Base-by-base conservation (phyloP, 2,329 filamentous ascomycete species). In the Ascochyta pisi region DNA sequence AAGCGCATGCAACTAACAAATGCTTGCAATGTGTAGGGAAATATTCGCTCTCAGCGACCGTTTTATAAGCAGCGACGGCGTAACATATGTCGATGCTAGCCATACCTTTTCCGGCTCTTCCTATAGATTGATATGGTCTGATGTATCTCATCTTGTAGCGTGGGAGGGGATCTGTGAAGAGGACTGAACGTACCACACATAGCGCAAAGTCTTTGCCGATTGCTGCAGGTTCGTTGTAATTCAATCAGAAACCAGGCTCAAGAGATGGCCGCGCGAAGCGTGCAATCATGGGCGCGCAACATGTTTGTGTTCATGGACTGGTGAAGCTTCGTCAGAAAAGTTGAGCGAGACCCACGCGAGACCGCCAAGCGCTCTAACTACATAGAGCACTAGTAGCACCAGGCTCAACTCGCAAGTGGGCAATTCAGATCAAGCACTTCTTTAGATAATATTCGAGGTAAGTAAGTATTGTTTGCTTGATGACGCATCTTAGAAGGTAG, bases 91-190 rank as follows among this genome's bases (percentile, higher is more conserved):
- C 77, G 78, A 80, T 80, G 73, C 78, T 73, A 74, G 76, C 76
- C 76, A 76, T 80, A 75, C 77, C 78, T 81, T 79, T 79, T 81
- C 76, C 79, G 79, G 79, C 79, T 81, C 79, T 81, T 81, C 79
- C 79, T 81, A 79, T 71, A 73, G 63, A 66, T 67, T 64, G 61
- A 55, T 69, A 62, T 71, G 71, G 71, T 71, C 73, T 70, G 67
- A 71, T 72, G 65, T 65, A 65, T 69, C 53, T 73, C 71, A 74
- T 74, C 71, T 63, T 69, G 58, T 61, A 69, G 67, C 66, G 57
- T 53, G 33, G 54, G 58, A 31, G 35, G 35, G 40, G 49, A 43
- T 40, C 23, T 34, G 19, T 33, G 34, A 10, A 19, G 26, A 24
- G 34, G 23, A 10, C 24, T 10, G n/a, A 33, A 56, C 53, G 42